A percentile compares a stretch with the other conserved stretches of the same genome.
Conservation (phyloP, 179 eudicot species). For the Camellia oleifera region DNA sequence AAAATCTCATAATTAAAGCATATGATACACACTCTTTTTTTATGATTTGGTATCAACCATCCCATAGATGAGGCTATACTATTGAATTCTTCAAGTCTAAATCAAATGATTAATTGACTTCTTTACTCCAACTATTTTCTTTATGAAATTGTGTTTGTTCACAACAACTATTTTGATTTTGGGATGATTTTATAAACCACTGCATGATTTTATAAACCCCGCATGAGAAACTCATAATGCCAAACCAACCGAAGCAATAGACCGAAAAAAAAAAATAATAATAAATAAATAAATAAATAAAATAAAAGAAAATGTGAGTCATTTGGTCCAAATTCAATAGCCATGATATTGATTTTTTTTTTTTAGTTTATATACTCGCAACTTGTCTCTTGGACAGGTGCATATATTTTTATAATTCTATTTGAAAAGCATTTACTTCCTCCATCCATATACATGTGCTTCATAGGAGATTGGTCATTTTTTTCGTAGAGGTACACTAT, state of each 20-base stretch:
- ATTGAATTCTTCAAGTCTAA: background rate
- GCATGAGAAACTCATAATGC: background rate
- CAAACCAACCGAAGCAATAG: background rate
- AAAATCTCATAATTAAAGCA: too few species aligned
- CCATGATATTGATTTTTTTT: background rate
- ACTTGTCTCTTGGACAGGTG: background rate
- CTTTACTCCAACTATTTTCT: background rate
- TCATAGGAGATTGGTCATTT: too few species aligned
- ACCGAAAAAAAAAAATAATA: background rate
- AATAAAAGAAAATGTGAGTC: background rate
- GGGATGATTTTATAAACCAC: too few species aligned
- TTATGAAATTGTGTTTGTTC: too few species aligned
- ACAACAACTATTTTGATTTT: too few species aligned
- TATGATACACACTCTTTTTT: background rate
- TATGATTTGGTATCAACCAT: background rate
- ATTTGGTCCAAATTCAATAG: background rate
- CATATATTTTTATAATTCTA: too few species aligned
- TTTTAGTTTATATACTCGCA: background rate
- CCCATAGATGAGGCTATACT: background rate
- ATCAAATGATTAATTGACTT: conserved; percentile 9
- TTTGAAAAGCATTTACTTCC: too few species aligned
- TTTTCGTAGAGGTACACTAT: too few species aligned
- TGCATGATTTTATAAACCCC: background rate
- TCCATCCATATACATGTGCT: too few species aligned
- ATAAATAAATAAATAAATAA: too few species aligned